A percentile compares a stretch with the other conserved stretches of the same genome.
phyloP scores from a whole-genome alignment of 2,329 filamentous ascomycete species.

The Incumbomyces lentus region DNA sequence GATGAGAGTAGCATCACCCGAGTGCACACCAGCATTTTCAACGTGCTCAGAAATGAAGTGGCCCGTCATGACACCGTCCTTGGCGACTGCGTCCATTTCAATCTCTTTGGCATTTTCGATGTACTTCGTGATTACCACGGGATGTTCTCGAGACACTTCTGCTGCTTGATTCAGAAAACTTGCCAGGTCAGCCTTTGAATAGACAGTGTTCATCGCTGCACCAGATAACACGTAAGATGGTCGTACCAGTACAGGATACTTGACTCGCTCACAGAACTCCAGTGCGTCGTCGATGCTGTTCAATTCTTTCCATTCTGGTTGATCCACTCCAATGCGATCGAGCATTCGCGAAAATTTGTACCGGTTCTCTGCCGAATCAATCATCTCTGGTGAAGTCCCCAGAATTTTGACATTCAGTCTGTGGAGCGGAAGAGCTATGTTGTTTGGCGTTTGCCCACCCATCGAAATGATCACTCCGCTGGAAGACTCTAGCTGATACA shows the following conservation, averaged over 20 bases:
- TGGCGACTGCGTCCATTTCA: slow-evolving; percentile 96
- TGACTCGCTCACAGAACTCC: slow-evolving; percentile 75
- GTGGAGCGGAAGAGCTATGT: slow-evolving; percentile 83
- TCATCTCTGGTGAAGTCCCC: slow-evolving; percentile 97
- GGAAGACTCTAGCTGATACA: slow-evolving; percentile 77
- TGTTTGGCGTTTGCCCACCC: slow-evolving; percentile 96
- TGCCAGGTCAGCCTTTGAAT: slow-evolving; percentile 85
- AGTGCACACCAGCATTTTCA: slow-evolving; percentile 96
- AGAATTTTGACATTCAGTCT: slow-evolving; percentile 84
- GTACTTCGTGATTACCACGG: slow-evolving; percentile 98
- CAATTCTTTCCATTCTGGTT: slow-evolving; percentile 95
- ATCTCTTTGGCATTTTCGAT: slow-evolving; percentile 99
- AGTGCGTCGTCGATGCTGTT: slow-evolving; percentile 88
- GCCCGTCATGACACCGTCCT: slow-evolving; percentile 77
- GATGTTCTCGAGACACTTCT: slow-evolving; percentile 88
- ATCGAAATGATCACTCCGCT: slow-evolving; percentile 85
- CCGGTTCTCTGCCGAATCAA: slow-evolving; percentile 90
- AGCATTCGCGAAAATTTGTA: slow-evolving; percentile 99
- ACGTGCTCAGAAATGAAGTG: slow-evolving; percentile 99
- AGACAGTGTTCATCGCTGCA: slow-evolving; percentile 98
- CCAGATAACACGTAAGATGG: slow-evolving; percentile 96
- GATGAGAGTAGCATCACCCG: slow-evolving; percentile 91
- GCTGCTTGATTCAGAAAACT: slow-evolving; percentile 81
- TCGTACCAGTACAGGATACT: slow-evolving; percentile 86
- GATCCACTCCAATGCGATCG: slow-evolving; percentile 86